These are phyloP conservation scores for Hericium coralloides DNA, from an alignment of 768 basidiomycete species.

Conservation along the genomic window DNA sequence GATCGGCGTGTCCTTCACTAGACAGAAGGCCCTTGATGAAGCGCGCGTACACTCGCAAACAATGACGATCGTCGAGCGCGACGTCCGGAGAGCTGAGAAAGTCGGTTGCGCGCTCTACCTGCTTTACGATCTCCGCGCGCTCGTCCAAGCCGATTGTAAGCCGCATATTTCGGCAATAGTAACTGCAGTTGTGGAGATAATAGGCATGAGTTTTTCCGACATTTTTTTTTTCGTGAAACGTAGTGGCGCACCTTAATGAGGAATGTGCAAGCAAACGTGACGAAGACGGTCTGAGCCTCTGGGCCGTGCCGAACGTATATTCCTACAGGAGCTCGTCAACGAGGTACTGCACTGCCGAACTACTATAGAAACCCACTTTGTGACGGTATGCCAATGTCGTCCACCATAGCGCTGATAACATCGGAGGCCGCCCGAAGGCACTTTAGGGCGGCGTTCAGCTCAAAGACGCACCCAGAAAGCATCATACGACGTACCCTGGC, in stretches of 20 bases:
- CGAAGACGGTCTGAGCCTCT: conserved; percentile 23
- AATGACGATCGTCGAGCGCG: conserved; percentile 24
- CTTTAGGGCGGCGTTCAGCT: conserved; percentile 22
- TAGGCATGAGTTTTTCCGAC: background rate
- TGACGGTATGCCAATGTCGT: conserved; percentile 45
- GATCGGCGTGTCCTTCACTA: background rate
- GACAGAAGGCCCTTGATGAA: conserved; percentile 21
- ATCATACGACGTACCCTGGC: conserved; percentile 38
- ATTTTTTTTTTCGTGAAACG: background rate
- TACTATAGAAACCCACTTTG: conserved; percentile 34
- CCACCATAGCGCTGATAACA: conserved; percentile 52
- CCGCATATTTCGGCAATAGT: conserved; percentile 21
- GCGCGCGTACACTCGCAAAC: conserved; percentile 23
- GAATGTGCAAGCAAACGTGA: conserved; percentile 24
- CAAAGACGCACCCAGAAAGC: background rate
- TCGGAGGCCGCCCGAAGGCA: conserved; percentile 61
- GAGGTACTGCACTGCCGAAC: background rate
- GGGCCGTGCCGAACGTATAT: conserved; percentile 22
- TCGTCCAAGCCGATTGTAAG: conserved; percentile 16
- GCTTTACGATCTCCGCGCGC: conserved; percentile 16
- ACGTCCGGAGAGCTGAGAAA: conserved; percentile 20
- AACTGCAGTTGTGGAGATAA: conserved; percentile 7
- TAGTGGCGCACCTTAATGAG: conserved; percentile 17
- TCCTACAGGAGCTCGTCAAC: background rate
- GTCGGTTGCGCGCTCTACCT: conserved; percentile 17